Base-by-base conservation (phyloP, 176 grass and related monocot genomes). In the Phyllostachys edulis region DNA sequence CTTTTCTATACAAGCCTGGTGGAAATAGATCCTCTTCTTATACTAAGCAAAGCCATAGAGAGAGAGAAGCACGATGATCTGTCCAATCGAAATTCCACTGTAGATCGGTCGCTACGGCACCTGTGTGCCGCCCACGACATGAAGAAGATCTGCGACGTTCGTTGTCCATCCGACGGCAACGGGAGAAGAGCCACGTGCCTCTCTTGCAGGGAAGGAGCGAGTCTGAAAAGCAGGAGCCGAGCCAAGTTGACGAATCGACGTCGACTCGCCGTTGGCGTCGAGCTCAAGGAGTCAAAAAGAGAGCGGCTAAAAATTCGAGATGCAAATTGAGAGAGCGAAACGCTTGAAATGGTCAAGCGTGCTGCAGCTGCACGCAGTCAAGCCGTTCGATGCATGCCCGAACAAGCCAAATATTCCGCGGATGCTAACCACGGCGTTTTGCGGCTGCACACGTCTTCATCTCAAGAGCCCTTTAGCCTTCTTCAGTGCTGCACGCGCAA, bases 331-430 rank as follows among this genome's bases (percentile, higher is more conserved):
- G 62, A 59, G 61, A 20, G 18, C 41, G 67, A 86, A 49, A 41
- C 36, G 55, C 1, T 2, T 15, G 83, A 59, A 85, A 21, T 70
- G 26, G 50, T 1, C n/a, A n/a, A n/a, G 67, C 75, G 55, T 60
- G 79, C 71, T 9, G 85, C 85, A 37, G 61, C 60, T 37, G 69
- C 42, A 68, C 50, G 71, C 85, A 2, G 78, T 61, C 71, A 69
- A 32, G 84, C 45, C 68, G 42, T 7, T 27, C 16, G 4, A 23
- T 36, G 51, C 55, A 23, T 12, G 23, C 44, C 14, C 27, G 42
- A 11, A 15, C 10, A 17, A 18, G 16, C 17, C 16, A 54, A 20
- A 54, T 17, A 54, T 20, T 55, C 52, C 50, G 51, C 51, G 51
- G 18, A 4, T 20, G 24, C 39, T 16, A 0, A 9, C 14, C 46